These are phyloP conservation scores for Fusarium ambrosium DNA, from an alignment of 2,329 filamentous ascomycete genomes.

Conservation along the genomic window DNA sequence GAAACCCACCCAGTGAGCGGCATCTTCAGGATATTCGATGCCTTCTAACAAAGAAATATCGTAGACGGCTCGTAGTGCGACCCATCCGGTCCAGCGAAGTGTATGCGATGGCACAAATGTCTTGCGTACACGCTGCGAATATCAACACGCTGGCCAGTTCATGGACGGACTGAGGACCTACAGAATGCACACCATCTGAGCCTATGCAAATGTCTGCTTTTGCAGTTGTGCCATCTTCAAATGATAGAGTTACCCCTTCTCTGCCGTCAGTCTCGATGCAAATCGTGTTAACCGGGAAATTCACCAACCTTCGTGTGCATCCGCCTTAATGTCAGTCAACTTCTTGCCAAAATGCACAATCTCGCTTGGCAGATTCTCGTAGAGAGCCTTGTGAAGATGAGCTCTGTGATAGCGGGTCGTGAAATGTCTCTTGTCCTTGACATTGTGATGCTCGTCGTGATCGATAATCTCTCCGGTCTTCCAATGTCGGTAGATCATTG, in stretches of 20 bases:
- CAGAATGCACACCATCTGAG: background rate
- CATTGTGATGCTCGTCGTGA: conserved; percentile 7
- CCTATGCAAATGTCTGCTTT: background rate
- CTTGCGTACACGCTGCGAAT: background rate
- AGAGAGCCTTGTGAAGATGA: background rate
- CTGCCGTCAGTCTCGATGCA: background rate
- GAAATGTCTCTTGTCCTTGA: background rate
- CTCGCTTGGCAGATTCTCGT: background rate
- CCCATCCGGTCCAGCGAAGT: background rate
- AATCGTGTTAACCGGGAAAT: rapidly evolving
- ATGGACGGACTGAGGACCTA: background rate
- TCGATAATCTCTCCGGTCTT: conserved; percentile 1
- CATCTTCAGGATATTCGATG: background rate
- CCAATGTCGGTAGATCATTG: conserved; percentile 1
- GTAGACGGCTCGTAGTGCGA: background rate
- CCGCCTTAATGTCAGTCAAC: background rate
- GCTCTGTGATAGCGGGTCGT: background rate
- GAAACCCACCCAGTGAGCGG: background rate
- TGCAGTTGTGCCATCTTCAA: background rate
- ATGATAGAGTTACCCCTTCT: background rate
- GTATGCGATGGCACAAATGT: background rate
- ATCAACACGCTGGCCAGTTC: background rate
- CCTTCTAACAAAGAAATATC: background rate
- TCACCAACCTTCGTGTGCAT: background rate
- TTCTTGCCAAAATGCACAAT: background rate